A percentile compares a stretch with the other conserved stretches of the same genome.
phyloP scores from a whole-genome alignment of 2,329 filamentous ascomycete species.

The Cadophora sp. region DNA sequence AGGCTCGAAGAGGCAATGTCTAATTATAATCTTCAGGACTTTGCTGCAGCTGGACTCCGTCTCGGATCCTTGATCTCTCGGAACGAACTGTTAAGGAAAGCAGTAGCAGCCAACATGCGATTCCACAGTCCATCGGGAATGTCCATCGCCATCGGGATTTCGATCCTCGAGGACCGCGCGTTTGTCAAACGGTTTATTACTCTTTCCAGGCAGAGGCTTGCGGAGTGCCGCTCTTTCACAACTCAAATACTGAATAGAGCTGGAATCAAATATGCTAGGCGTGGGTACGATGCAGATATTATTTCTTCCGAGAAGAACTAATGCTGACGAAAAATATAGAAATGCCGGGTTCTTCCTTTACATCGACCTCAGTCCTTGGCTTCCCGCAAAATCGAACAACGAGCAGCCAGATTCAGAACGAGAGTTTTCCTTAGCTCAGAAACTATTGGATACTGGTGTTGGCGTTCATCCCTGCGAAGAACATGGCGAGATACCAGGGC shows the following conservation, averaged over 20 bases:
- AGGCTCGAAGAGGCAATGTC: neutral
- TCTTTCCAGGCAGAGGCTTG: conserved; percentile 49
- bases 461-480: conserved; percentile 34
- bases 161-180: conserved; percentile 54
- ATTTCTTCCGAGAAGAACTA: neutral
- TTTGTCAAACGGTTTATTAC: conserved; percentile 55
- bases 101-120: conserved; percentile 49
- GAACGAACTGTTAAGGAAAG: conserved; percentile 41
- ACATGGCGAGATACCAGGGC: conserved; percentile 26
- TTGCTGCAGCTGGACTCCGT: conserved; percentile 40
- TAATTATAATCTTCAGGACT: conserved; percentile 6
- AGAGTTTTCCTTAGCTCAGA: conserved; percentile 30
- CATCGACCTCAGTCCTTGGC: conserved; percentile 55
- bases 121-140: conserved; percentile 57
- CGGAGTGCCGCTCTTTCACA: conserved; percentile 50
- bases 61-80: conserved; percentile 45
- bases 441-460: conserved; percentile 30
- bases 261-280: conserved; percentile 51
- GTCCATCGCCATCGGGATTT: conserved; percentile 51
- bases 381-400: conserved; percentile 3
- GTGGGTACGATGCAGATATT: neutral
- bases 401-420: conserved; percentile 8
- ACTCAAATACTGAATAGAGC: conserved; percentile 49
- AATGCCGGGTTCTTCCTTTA: conserved; percentile 66
- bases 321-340: conserved; percentile 38